phyloP scores from a whole-genome alignment of 2,329 filamentous ascomycete species.

The Diaporthe nobilis region DNA sequence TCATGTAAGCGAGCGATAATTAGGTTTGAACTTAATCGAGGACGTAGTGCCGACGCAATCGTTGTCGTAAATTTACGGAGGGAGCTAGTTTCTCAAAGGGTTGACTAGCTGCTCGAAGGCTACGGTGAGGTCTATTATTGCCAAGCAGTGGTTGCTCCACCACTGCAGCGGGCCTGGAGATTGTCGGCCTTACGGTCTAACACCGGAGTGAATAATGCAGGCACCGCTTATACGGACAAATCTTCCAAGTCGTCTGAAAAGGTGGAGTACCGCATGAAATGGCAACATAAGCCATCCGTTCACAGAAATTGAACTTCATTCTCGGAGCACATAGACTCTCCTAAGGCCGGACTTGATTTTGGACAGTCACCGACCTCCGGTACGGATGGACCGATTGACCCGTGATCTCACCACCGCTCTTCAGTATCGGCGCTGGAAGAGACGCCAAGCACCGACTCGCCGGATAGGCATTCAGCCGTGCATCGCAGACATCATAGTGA shows the following conservation, averaged over 20 bases:
- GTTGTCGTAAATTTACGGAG: neutral
- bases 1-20: too few species aligned
- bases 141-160: conserved; percentile 6
- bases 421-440: conserved; percentile 1
- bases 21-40: too few species aligned
- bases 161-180: neutral
- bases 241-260: neutral
- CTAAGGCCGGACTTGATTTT: neutral
- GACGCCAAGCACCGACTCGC: neutral
- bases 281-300: too few species aligned
- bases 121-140: neutral
- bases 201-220: neutral
- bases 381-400: neutral
- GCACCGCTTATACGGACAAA: too few species aligned
- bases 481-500: neutral
- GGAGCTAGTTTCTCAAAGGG: neutral
- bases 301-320: neutral
- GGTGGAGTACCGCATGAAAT: too few species aligned
- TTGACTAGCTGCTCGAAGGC: neutral
- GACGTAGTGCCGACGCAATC: neutral
- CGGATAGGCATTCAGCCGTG: neutral
- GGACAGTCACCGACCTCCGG: neutral
- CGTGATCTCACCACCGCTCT: neutral
- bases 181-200: neutral
- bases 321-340: neutral